These are phyloP conservation scores for Fusarium buxicola DNA, from an alignment of 2,329 filamentous ascomycete species.

Conservation along the genomic window DNA sequence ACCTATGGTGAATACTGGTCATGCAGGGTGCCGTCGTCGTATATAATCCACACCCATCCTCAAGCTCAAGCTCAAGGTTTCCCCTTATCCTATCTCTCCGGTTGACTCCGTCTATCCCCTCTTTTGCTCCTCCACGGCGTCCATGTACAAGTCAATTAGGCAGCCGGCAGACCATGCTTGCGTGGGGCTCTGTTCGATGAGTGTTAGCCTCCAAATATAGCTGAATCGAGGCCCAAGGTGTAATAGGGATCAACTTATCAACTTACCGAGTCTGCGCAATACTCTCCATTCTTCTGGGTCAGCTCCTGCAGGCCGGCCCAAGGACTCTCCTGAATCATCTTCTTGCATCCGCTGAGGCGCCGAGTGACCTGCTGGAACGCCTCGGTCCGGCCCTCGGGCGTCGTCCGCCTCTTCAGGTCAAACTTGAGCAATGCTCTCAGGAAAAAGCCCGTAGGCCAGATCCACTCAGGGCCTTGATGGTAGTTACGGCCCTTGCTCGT, in stretches of 20 bases:
- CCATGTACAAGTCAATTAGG: constrained; percentile 95
- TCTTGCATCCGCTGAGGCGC: constrained; percentile 84
- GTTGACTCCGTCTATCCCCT: constrained; percentile 14
- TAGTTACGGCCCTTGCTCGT: constrained; percentile 97
- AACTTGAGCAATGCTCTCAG: constrained; percentile 91
- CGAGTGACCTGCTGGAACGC: constrained; percentile 95
- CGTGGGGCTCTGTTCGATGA: constrained; percentile 77
- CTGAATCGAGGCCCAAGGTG: not conserved
- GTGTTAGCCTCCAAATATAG: constrained; percentile 20
- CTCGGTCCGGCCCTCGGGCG: constrained; percentile 76
- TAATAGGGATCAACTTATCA: constrained; percentile 50
- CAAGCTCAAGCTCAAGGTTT: constrained; percentile 20
- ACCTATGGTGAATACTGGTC: constrained; percentile 32
- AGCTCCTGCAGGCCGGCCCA: constrained; percentile 96
- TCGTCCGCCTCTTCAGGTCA: constrained; percentile 76
- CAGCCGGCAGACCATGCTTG: constrained; percentile 97
- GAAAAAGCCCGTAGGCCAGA: constrained; percentile 98
- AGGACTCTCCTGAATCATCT: constrained; percentile 79
- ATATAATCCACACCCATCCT: constrained; percentile 19
- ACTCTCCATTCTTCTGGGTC: constrained; percentile 88
- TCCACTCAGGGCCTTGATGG: constrained; percentile 97
- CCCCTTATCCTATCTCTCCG: constrained; percentile 8
- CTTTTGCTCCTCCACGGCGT: constrained; percentile 72
- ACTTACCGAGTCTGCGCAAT: constrained; percentile 88
- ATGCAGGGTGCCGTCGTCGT: constrained; percentile 23